phyloP scores from a whole-genome alignment of 768 basidiomycete genomes.

The Pholiota molesta region DNA sequence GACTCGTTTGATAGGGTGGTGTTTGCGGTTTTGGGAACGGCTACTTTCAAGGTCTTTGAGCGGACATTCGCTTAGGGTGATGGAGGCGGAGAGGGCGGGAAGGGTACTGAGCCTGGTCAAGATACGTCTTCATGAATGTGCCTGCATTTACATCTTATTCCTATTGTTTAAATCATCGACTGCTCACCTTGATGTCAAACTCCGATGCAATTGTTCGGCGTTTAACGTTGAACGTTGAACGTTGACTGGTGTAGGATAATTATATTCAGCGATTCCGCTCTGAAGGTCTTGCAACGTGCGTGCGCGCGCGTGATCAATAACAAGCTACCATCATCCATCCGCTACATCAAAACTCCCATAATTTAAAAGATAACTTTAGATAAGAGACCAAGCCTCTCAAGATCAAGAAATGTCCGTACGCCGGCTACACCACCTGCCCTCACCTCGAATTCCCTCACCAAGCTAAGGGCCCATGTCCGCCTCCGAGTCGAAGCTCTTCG shows the following conservation, averaged over 20 bases:
- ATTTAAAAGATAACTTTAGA: too few relatives aligned
- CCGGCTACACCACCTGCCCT: neutral
- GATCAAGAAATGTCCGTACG: too few relatives aligned
- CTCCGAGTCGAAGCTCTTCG: constrained; percentile 41
- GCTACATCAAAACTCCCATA: neutral
- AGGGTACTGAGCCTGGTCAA: neutral
- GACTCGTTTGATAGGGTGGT: constrained; percentile 62
- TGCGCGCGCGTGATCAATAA: neutral
- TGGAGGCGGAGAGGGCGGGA: neutral
- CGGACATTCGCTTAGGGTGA: constrained; percentile 13
- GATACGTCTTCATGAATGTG: neutral
- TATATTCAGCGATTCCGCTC: neutral
- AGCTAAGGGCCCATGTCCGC: neutral
- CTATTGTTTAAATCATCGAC: too few relatives aligned
- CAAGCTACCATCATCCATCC: neutral
- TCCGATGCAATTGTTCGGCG: too few relatives aligned
- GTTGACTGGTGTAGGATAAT: neutral
- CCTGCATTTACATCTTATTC: too few relatives aligned
- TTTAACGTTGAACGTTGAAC: too few relatives aligned
- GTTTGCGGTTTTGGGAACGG: constrained; percentile 53
- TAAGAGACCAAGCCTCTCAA: too few relatives aligned
- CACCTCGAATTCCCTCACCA: neutral
- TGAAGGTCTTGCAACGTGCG: neutral
- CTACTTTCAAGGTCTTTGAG: constrained; percentile 27
- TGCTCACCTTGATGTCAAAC: too few relatives aligned